Evolutionary conservation across 805 yeast species (phyloP), one percentile per base, ranked within the genome.

Genomic region (Myxozyma neotropica): DNA sequence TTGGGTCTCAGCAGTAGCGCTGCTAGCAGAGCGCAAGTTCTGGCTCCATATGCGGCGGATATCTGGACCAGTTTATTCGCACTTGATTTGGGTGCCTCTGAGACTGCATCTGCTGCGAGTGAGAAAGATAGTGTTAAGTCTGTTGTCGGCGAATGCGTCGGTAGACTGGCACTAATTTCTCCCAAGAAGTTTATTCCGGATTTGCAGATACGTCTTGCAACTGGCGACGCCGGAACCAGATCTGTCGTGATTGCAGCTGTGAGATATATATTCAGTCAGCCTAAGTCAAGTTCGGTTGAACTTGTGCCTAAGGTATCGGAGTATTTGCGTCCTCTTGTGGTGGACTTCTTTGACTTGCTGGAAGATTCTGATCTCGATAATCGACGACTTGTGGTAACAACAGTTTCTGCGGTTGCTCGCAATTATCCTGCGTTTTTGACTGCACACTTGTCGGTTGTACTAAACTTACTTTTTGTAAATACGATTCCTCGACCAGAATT

Each of bases 321-420:
- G 23, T 49, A 67, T 2, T 35, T 71, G 35, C 43, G 64, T 6
- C 72, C 71, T 10, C 60, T 72, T 17, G 61, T 72, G 17, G 63
- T 51, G 3, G 70, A 70, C 29, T 66, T 71, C 40, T 55, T 73
- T 42, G 58, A 63, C n/a, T 59, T 67, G 57, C 72, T 74, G 52
- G 66, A 77, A 69, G 71, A 70, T 58, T 71, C 68, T 2, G 80
- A 78, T 58, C 75, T 86, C 42, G 81, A 77, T n/a, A 76, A 85
- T 52, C 83, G 86, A 58, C 83, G 84, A 70, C 75, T 82, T n/a
- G 79, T 87, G 0, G 75, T 85, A 33, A 79, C 83, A 5, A 83
- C 86, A 23, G 70, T 87, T 44, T 78, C 84, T 10, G 78, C 87
- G 1, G 83, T 85, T 0, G 73, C 85, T 31, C 86, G 84, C 70